Evolutionary conservation across 2,329 filamentous ascomycete species (phyloP), one percentile per base, ranked within the genome.

Genomic region (Alternaria metachromatica): DNA sequence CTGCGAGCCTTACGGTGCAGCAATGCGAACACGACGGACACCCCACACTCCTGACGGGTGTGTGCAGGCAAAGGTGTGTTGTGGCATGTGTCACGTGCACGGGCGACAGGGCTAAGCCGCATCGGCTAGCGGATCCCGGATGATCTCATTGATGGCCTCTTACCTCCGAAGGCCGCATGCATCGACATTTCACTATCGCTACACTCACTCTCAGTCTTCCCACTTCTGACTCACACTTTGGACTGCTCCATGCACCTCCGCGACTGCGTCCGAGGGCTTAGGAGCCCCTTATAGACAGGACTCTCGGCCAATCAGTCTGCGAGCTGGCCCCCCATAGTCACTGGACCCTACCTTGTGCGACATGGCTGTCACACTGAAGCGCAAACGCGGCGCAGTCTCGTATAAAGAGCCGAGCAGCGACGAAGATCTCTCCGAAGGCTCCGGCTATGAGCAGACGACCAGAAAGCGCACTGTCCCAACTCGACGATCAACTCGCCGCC

Each of bases 321-420:
- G 21, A 30, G 11, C 15, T 43, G 48, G 25, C 33, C 21, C 11
- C 26, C 13, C 23, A 33, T 26, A 26, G 58, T 56, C 44, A 44
- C 48, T 30, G 28, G 43, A 49, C 49, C 55, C 21, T 53, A 45
- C 21, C 25, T 56, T 37, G 60, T 50, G 25, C 56, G 66, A 60
- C 63, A 78, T 78, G 75, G 71, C 68, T 41, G 63, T 71, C 18
- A 72, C 69, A 43, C 66, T 75, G 59, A 79, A 80, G 67, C 78
- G 78, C 69, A 80, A 77, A 66, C 70, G 78, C 50, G 74, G 66
- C 49, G 63, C 73, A 48, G 70, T 80, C 45, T 80, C 78, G 28
- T 80, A 80, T 57, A 76, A 71, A 56, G 79, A 80, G 60, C 74
- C 74, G 33, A 79, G 75, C 58, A 78, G 72, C 58, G 75, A 78